phyloP scores from a whole-genome alignment of 2,329 filamentous ascomycete genomes.

The Fusarium sp. region DNA sequence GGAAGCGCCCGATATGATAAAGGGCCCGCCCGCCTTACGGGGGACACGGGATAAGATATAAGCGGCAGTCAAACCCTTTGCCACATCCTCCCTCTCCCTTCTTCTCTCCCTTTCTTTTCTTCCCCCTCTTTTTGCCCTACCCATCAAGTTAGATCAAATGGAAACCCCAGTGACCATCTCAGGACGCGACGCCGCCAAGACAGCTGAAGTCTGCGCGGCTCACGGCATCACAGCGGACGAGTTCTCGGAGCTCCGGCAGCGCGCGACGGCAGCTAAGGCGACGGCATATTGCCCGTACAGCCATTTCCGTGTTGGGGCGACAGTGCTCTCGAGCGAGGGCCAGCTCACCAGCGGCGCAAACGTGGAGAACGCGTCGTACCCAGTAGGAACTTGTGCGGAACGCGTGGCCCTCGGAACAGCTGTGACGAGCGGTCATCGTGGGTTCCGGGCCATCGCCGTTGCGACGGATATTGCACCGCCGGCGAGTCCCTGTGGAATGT shows the following conservation, averaged over 20 bases:
- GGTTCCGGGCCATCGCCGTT: constrained; percentile 86
- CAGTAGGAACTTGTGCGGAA: constrained; percentile 96
- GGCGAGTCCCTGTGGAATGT: constrained; percentile 93
- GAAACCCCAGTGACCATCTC: constrained; percentile 46
- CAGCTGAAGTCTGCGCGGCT: constrained; percentile 48
- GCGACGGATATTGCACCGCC: constrained; percentile 82
- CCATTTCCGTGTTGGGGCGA: constrained; percentile 89
- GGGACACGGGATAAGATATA: constrained; percentile 35
- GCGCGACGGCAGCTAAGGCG: constrained; percentile 79
- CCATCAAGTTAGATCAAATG: constrained; percentile 26
- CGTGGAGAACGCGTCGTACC: constrained; percentile 93
- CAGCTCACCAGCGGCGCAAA: constrained; percentile 76
- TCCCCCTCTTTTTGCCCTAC: background rate
- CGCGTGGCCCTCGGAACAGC: constrained; percentile 89
- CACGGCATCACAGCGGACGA: constrained; percentile 72
- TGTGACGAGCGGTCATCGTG: constrained; percentile 70
- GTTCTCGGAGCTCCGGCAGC: constrained; percentile 73
- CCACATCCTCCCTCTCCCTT: background rate
- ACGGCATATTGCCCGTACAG: constrained; percentile 95
- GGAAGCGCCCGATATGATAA: constrained; percentile 47
- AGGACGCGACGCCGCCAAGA: constrained; percentile 48
- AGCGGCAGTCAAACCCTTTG: constrained; percentile 10
- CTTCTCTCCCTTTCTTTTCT: background rate
- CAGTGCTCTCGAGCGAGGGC: constrained; percentile 73
- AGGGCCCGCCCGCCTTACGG: constrained; percentile 35